A percentile compares a stretch with the other conserved stretches of the same genome.
phyloP scores from a whole-genome alignment of 1,139 yeast species.

The Diutina catenulata region DNA sequence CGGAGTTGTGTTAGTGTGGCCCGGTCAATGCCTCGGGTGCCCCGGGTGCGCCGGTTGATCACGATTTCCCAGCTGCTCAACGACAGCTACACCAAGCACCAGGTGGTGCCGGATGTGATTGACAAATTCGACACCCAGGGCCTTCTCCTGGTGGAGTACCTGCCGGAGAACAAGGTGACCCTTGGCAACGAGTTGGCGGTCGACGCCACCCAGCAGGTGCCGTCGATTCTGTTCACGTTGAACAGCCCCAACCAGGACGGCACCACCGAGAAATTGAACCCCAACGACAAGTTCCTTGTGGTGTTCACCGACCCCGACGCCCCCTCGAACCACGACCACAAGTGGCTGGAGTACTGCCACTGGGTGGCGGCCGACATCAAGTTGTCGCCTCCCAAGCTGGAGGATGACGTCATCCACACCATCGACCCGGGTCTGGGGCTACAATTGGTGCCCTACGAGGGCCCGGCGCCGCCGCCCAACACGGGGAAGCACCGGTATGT shows the following conservation, averaged over 20 bases:
- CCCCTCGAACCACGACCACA: conserved; percentile 68
- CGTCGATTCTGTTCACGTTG: conserved; percentile 57
- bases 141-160: conserved; percentile 34
- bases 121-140: conserved; percentile 37
- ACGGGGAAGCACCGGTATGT: conserved; percentile 82
- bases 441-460: conserved; percentile 34
- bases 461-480: conserved; percentile 78
- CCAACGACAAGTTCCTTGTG: conserved; percentile 49
- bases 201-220: conserved; percentile 52
- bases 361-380: conserved; percentile 58
- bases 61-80: conserved; percentile 56
- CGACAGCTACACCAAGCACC: conserved; percentile 49
- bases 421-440: neutral
- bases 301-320: conserved; percentile 92
- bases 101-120: conserved; percentile 52
- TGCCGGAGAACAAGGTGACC: conserved; percentile 51
- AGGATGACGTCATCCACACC: conserved; percentile 1
- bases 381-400: conserved; percentile 6
- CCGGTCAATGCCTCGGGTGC: too few species aligned
- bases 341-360: conserved; percentile 84
- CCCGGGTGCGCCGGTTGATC: conserved; percentile 20
- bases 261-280: conserved; percentile 14
- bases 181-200: conserved; percentile 67
- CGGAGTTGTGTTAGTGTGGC: too few species aligned
- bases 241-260: conserved; percentile 30